Conservation (phyloP, 352 stramenopile genomes). For the Phytophthora pseudosyringae region DNA sequence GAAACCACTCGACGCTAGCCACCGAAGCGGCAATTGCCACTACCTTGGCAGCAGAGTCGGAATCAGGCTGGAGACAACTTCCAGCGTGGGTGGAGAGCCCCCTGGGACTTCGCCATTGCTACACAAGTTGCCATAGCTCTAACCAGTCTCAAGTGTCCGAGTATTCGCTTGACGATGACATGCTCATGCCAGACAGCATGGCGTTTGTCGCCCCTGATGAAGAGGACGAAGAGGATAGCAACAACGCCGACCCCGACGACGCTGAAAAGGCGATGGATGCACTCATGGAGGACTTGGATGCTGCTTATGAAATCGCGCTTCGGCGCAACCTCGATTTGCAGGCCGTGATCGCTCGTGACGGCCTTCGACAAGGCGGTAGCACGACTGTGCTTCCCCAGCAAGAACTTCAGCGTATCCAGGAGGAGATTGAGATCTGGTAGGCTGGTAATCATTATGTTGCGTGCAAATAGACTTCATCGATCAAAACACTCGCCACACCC, state of each 20-base stretch:
- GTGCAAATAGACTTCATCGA: slow-evolving; percentile 12
- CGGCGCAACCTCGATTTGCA: slow-evolving; percentile 48
- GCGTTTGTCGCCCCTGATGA: slow-evolving; percentile 44
- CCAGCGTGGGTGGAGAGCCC: slow-evolving; percentile 48
- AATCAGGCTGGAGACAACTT: slow-evolving; percentile 43
- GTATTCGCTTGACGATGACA: slow-evolving; percentile 60
- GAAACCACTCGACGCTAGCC: slow-evolving; percentile 48
- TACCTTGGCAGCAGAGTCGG: slow-evolving; percentile 12
- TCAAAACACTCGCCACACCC: not conserved
- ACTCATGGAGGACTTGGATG: slow-evolving; percentile 59
- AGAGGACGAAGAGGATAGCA: slow-evolving; percentile 27
- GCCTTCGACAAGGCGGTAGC: slow-evolving; percentile 49
- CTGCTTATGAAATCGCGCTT: slow-evolving; percentile 48
- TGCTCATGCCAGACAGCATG: slow-evolving; percentile 31
- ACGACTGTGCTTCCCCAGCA: slow-evolving; percentile 62
- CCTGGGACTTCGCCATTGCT: slow-evolving; percentile 53
- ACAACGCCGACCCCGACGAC: slow-evolving; percentile 31
- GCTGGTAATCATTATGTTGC: slow-evolving; percentile 4
- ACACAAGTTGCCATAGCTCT: slow-evolving; percentile 24
- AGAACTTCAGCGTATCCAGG: slow-evolving; percentile 78
- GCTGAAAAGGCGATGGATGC: slow-evolving; percentile 52
- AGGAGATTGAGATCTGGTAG: slow-evolving; percentile 84
- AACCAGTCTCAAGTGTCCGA: slow-evolving; percentile 42
- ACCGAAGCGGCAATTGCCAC: slow-evolving; percentile 34
- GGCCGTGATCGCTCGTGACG: slow-evolving; percentile 51